Percentiles rank a stretch among this genome's conserved stretches.
phyloP scores from a whole-genome alignment of 2,329 filamentous ascomycete species.

The Fusarium veterinarium region DNA sequence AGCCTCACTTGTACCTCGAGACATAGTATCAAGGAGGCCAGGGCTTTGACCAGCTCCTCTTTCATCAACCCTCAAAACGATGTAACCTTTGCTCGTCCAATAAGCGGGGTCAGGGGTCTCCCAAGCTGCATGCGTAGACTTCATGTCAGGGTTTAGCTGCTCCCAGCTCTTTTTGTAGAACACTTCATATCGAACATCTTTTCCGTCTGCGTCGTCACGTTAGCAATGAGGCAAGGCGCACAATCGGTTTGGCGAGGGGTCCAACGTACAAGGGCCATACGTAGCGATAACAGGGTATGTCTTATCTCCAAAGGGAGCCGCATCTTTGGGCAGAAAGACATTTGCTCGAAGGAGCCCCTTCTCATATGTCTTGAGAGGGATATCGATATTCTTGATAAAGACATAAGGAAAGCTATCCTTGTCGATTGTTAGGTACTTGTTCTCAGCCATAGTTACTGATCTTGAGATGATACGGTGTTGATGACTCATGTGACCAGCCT shows the following conservation, averaged over 20 bases:
- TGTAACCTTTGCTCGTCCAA: constrained; percentile 66
- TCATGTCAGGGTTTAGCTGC: constrained; percentile 65
- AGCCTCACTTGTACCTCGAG: constrained; percentile 57
- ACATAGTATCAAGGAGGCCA: constrained; percentile 61
- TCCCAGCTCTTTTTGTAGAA: constrained; percentile 55
- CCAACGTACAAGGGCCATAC: constrained; percentile 73
- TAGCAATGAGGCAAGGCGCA: constrained; percentile 50
- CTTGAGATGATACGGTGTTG: neutral
- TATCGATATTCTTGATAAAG: constrained; percentile 1
- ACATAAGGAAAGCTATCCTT: constrained; percentile 8
- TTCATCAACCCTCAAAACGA: constrained; percentile 64
- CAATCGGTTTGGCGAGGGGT: rapidly evolving
- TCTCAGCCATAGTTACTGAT: neutral
- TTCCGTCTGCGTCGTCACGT: neutral
- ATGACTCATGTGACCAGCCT: neutral
- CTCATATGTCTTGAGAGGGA: constrained; percentile 7
- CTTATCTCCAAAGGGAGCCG: neutral
- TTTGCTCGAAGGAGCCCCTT: neutral
- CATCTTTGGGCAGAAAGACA: constrained; percentile 6
- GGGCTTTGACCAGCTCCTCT: constrained; percentile 59
- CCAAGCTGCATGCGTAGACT: constrained; percentile 66
- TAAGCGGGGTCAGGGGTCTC: constrained; percentile 68
- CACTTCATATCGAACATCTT: neutral
- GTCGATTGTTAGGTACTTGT: constrained; percentile 3
- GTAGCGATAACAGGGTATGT: constrained; percentile 70